Percentiles rank a stretch among this genome's conserved stretches.
Conservation (phyloP, 2,329 filamentous ascomycete species). For the Aspergillus aculeatinus region DNA sequence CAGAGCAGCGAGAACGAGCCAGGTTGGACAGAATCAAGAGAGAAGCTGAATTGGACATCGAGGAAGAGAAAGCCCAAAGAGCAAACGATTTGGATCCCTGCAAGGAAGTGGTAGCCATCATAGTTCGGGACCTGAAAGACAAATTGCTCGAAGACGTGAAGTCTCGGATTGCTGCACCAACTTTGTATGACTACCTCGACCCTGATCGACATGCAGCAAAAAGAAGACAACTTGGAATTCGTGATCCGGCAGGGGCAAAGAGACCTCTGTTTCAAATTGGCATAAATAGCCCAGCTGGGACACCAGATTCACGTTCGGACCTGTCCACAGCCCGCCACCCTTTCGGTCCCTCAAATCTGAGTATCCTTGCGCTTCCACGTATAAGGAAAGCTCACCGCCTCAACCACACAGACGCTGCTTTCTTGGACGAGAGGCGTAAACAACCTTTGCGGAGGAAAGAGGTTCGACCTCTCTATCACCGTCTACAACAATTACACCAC, state of each 20-base stretch:
- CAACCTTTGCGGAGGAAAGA: constrained; percentile 57
- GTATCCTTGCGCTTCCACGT: constrained; percentile 66
- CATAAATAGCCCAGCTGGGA: constrained; percentile 61
- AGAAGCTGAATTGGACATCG: constrained; percentile 77
- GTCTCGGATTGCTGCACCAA: constrained; percentile 77
- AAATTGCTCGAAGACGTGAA: constrained; percentile 88
- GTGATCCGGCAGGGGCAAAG: constrained; percentile 64
- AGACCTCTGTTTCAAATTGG: constrained; percentile 57
- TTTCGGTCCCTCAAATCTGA: constrained; percentile 46
- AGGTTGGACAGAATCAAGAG: constrained; percentile 65
- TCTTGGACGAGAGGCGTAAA: constrained; percentile 67
- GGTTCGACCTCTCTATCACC: constrained; percentile 79
- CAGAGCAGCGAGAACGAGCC: constrained; percentile 58
- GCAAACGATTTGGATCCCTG: constrained; percentile 91
- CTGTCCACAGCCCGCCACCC: constrained; percentile 42
- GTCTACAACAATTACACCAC: constrained; percentile 70
- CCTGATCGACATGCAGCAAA: constrained; percentile 78
- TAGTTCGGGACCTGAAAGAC: constrained; percentile 77
- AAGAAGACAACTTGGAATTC: constrained; percentile 73
- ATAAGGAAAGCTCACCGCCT: constrained; percentile 67
- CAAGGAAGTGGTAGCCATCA: constrained; percentile 72
- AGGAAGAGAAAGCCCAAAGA: constrained; percentile 85
- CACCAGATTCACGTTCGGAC: constrained; percentile 54
- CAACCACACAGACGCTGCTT: constrained; percentile 61
- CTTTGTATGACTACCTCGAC: constrained; percentile 77